Evolutionary conservation across 306 rosid species (phyloP).

Genomic region (Clitoria ternatea): DNA sequence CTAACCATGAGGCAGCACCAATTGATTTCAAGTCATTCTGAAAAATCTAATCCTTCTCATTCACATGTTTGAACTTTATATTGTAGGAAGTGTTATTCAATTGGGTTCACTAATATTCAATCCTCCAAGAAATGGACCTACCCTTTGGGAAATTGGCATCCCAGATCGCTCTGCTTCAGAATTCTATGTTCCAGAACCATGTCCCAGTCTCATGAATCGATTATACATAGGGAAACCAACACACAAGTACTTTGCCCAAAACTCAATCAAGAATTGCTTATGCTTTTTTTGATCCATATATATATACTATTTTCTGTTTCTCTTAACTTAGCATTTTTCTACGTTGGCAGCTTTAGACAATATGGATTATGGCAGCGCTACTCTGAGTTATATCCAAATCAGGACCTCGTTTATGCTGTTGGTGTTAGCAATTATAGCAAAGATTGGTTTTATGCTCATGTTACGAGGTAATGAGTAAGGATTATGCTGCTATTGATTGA

Average conservation of each 20-base stretch:
- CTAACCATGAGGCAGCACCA: background rate
- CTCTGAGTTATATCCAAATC: constrained; percentile 28
- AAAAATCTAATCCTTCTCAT: background rate
- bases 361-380: constrained; percentile 52
- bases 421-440: background rate
- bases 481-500: too few relatives aligned
- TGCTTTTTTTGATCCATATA: background rate
- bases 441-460: constrained; percentile 50
- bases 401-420: constrained; percentile 33
- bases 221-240: constrained; percentile 4
- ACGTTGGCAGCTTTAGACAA: constrained; percentile 31
- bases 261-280: background rate
- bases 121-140: too few relatives aligned
- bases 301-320: background rate
- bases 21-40: too few relatives aligned
- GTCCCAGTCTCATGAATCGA: constrained; percentile 36
- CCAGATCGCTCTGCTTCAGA: constrained; percentile 59
- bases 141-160: constrained; percentile 70
- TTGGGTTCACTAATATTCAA: constrained; percentile 22
- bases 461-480: too few relatives aligned
- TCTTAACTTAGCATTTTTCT: background rate
- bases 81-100: constrained; percentile 24
- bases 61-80: background rate
- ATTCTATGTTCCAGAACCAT: constrained; percentile 50
- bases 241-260: constrained; percentile 27